These are phyloP conservation scores for Cladosporium austrohemisphaericum DNA, from an alignment of 2,329 filamentous ascomycete genomes.

Conservation along the genomic window DNA sequence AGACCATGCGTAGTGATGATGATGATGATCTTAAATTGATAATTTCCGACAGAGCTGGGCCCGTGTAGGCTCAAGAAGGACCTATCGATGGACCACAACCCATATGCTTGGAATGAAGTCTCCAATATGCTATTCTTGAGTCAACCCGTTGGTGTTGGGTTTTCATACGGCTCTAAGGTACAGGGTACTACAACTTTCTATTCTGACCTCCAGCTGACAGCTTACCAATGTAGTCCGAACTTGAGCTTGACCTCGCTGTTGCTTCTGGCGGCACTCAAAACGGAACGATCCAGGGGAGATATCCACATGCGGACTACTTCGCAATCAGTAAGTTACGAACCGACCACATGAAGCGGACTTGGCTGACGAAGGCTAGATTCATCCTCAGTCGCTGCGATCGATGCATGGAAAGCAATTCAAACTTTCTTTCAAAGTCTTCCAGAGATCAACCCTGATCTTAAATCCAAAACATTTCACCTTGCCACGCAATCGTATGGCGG, in stretches of 20 bases:
- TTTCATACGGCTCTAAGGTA: conserved; percentile 56
- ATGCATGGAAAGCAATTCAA: conserved; percentile 64
- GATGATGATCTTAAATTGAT: neutral
- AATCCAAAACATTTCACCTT: conserved; percentile 44
- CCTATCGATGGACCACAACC: conserved; percentile 53
- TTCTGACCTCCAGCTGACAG: conserved; percentile 39
- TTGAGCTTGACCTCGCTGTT: conserved; percentile 28
- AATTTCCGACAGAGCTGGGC: conserved; percentile 33
- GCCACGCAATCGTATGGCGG: conserved; percentile 26
- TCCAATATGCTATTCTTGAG: conserved; percentile 69
- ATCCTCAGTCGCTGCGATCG: conserved; percentile 35
- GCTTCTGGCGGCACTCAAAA: conserved; percentile 40
- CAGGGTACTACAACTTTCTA: conserved; percentile 56
- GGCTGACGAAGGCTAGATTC: conserved; percentile 29
- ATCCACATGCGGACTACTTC: conserved; percentile 35
- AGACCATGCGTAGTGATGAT: neutral
- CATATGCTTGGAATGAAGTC: conserved; percentile 60
- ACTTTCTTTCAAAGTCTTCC: conserved; percentile 47
- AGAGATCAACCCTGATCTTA: conserved; percentile 39
- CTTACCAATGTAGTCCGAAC: neutral
- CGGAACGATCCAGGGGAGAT: conserved; percentile 7
- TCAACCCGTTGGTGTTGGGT: conserved; percentile 58
- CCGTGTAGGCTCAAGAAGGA: conserved; percentile 42
- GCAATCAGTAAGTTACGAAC: conserved; percentile 65
- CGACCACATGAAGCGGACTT: conserved; percentile 34